Conservation (phyloP, 306 rosid genomes). For the Inga leiocalycina region DNA sequence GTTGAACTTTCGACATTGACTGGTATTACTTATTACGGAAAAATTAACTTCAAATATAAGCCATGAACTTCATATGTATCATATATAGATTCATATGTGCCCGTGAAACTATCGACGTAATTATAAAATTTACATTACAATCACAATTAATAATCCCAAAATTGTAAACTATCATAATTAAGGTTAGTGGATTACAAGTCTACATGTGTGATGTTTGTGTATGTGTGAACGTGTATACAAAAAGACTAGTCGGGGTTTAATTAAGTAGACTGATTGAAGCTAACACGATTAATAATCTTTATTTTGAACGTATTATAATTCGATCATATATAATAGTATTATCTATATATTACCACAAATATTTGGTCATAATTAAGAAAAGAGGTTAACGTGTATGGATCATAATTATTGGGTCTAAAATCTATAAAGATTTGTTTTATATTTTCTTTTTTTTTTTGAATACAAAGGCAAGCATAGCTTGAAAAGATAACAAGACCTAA, state of each 20-base stretch:
- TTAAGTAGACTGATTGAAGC: not conserved
- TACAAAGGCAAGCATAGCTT: too few relatives aligned
- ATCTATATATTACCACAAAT: not conserved
- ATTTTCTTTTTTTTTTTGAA: too few relatives aligned
- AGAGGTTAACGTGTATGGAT: not conserved
- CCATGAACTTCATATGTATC: not conserved
- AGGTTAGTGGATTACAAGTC: not conserved
- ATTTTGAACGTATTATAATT: not conserved
- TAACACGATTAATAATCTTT: not conserved
- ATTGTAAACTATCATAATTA: not conserved
- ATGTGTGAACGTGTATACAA: not conserved
- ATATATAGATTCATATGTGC: too few relatives aligned
- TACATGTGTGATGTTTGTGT: not conserved
- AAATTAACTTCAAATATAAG: not conserved
- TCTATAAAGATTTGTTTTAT: not conserved
- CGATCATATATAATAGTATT: not conserved
- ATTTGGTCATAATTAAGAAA: not conserved
- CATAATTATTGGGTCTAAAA: slow-evolving; percentile 1
- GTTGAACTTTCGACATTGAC: not conserved
- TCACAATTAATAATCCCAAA: not conserved
- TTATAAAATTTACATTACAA: too few relatives aligned
- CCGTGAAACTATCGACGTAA: not conserved
- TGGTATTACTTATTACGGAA: not conserved
- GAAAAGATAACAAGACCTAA: too few relatives aligned
- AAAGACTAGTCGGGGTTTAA: not conserved